phyloP scores from a whole-genome alignment of 306 rosid species.

The Psophocarpus tetragonolobus region DNA sequence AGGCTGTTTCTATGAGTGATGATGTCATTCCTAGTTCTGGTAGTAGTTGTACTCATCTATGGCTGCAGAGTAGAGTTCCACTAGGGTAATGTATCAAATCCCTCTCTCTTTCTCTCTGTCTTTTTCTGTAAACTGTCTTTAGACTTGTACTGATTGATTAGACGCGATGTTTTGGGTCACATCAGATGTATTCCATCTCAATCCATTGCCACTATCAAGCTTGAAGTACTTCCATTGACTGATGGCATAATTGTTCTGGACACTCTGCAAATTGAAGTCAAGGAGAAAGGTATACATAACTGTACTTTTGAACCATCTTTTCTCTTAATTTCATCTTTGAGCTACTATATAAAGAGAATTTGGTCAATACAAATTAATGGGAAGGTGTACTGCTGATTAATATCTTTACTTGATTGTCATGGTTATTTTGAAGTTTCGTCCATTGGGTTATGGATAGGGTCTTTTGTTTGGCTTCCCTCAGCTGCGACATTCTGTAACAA shows the following conservation, averaged over 20 bases:
- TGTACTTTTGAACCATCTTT: not conserved
- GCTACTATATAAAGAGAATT: constrained; percentile 19
- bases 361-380: constrained; percentile 11
- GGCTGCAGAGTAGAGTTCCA: constrained; percentile 98
- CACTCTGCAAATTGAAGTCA: constrained; percentile 80
- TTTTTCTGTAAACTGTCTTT: constrained; percentile 1
- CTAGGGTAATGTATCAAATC: constrained; percentile 65
- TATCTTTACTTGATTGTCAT: constrained; percentile 12
- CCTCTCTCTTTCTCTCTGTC: not conserved
- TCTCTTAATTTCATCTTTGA: constrained; percentile 28
- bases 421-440: constrained; percentile 16
- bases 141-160: constrained; percentile 23
- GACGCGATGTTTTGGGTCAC: constrained; percentile 28
- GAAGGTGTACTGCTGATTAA: constrained; percentile 10
- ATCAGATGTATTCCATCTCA: constrained; percentile 80
- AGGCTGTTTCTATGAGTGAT: constrained; percentile 48
- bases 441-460: not conserved
- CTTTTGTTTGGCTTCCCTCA: constrained; percentile 2
- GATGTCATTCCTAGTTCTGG: constrained; percentile 66
- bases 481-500: not conserved
- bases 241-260: constrained; percentile 88
- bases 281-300: constrained; percentile 73
- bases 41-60: constrained; percentile 79
- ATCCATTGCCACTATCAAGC: constrained; percentile 80
- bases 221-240: constrained; percentile 92